phyloP scores from a whole-genome alignment of 148 eudicot genomes.

The Polygonum maritimum region DNA sequence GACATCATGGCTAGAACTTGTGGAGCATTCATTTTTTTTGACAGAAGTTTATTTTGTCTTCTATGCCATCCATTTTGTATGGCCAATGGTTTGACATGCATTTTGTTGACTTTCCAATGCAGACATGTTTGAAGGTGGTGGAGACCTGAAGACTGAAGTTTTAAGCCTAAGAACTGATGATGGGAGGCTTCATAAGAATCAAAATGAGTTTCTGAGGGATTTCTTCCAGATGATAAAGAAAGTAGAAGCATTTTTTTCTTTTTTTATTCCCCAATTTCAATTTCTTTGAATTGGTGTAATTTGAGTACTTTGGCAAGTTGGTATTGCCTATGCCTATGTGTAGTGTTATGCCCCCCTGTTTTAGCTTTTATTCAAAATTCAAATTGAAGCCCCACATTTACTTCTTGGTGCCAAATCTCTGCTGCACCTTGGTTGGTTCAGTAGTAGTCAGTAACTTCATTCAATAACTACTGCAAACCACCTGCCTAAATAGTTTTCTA shows the following conservation, averaged over 20 bases:
- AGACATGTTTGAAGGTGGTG: slow-evolving; percentile 5
- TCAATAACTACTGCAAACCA: slow-evolving; percentile 7
- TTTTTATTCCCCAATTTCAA: not conserved
- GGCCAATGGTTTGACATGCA: not conserved
- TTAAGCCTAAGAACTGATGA: not conserved
- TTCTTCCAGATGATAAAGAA: slow-evolving; percentile 5
- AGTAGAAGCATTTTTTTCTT: not conserved
- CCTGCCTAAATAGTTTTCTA: slow-evolving; percentile 2
- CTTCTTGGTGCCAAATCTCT: slow-evolving; percentile 7
- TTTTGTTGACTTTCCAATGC: not conserved
- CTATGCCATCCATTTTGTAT: not conserved
- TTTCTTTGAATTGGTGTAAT: not conserved
- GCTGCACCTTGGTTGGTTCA: slow-evolving; percentile 2
- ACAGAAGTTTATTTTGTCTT: not conserved
- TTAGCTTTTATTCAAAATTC: slow-evolving; percentile 10
- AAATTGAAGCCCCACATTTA: slow-evolving; percentile 7
- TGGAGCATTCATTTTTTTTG: not conserved
- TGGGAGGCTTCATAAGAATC: not conserved
- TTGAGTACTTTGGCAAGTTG: slow-evolving; percentile 4
- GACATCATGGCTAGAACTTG: not conserved
- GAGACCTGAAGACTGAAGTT: not conserved
- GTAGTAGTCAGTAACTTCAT: not conserved
- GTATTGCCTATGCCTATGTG: slow-evolving; percentile 7
- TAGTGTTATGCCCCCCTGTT: slow-evolving; percentile 2
- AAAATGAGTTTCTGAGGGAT: slow-evolving; percentile 1